A percentile compares a stretch with the other conserved stretches of the same genome.
phyloP scores from a whole-genome alignment of 345 rosid genomes.

The Lepidium didymum region DNA sequence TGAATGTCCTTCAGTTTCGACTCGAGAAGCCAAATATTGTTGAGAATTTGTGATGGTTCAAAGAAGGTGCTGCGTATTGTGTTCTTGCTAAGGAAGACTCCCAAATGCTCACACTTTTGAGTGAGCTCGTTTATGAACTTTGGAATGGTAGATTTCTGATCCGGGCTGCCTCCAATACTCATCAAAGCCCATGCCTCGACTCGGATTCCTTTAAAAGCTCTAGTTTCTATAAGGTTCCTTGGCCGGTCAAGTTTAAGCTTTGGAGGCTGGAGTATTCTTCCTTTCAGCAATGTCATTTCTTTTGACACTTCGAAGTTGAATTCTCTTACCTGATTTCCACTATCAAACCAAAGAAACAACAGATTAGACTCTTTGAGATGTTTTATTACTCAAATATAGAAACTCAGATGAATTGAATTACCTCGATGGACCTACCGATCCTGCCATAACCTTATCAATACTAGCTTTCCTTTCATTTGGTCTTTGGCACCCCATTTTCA shows the following conservation, averaged over 20 bases:
- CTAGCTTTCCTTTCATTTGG: constrained; percentile 80
- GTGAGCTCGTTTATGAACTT: constrained; percentile 76
- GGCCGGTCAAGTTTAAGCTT: constrained; percentile 87
- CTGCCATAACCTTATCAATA: constrained; percentile 70
- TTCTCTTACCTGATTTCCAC: constrained; percentile 63
- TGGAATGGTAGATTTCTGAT: constrained; percentile 66
- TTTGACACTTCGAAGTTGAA: constrained; percentile 70
- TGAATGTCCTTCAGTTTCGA: constrained; percentile 68
- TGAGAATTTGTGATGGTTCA: constrained; percentile 70
- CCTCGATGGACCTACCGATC: constrained; percentile 90
- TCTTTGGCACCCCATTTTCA: constrained; percentile 87
- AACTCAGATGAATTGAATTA: constrained; percentile 17
- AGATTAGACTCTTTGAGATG: background rate
- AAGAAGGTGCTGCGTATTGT: constrained; percentile 49
- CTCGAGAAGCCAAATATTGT: constrained; percentile 61
- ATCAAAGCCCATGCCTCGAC: constrained; percentile 84
- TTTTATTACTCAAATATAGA: background rate
- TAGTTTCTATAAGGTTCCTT: constrained; percentile 73
- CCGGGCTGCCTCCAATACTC: constrained; percentile 75
- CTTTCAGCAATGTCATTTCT: constrained; percentile 77
- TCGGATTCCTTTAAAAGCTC: constrained; percentile 60
- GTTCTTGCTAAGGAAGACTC: constrained; percentile 67
- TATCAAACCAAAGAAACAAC: constrained; percentile 32
- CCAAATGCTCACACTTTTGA: constrained; percentile 85
- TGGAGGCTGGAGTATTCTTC: constrained; percentile 90